These are phyloP conservation scores for Annulohypoxylon nitens DNA, from an alignment of 495 filamentous ascomycete genomes.

Conservation along the genomic window DNA sequence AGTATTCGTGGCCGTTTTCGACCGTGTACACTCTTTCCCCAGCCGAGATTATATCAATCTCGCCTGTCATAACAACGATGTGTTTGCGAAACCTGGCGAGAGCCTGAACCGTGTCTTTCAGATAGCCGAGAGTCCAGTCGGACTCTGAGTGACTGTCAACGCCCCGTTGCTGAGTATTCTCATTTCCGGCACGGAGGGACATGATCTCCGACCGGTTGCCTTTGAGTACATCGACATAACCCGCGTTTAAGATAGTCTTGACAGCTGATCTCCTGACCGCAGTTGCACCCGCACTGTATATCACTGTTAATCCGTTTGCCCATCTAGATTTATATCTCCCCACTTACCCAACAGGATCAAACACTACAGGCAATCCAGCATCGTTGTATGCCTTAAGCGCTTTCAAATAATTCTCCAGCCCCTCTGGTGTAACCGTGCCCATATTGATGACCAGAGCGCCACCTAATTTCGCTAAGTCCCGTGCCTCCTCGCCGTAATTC, in stretches of 20 bases:
- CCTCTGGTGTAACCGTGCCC: slow-evolving; percentile 85
- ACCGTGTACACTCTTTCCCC: slow-evolving; percentile 75
- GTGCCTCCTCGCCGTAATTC: slow-evolving; percentile 84
- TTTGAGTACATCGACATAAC: slow-evolving; percentile 90
- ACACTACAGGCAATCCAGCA: slow-evolving; percentile 78
- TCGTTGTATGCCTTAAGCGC: slow-evolving; percentile 80
- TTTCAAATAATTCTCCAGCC: slow-evolving; percentile 72
- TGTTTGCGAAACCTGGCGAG: slow-evolving; percentile 76
- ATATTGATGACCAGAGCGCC: slow-evolving; percentile 90
- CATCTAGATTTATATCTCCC: not conserved
- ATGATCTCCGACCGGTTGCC: slow-evolving; percentile 95
- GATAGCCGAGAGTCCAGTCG: slow-evolving; percentile 65
- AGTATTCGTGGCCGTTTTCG: slow-evolving; percentile 80
- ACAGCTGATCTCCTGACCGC: slow-evolving; percentile 76
- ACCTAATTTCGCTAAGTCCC: slow-evolving; percentile 75
- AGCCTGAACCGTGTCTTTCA: slow-evolving; percentile 70
- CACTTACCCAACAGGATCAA: slow-evolving; percentile 86
- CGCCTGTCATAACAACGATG: slow-evolving; percentile 88
- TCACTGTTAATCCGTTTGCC: not conserved
- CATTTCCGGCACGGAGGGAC: slow-evolving; percentile 73
- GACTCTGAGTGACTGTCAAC: slow-evolving; percentile 80
- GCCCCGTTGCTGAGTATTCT: slow-evolving; percentile 76
- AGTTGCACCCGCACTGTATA: slow-evolving; percentile 78
- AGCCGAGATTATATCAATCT: slow-evolving; percentile 82
- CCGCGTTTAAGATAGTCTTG: slow-evolving; percentile 75